Evolutionary conservation across 2,329 filamentous ascomycete species (phyloP).

Genomic region (Clonostachys byssicola): DNA sequence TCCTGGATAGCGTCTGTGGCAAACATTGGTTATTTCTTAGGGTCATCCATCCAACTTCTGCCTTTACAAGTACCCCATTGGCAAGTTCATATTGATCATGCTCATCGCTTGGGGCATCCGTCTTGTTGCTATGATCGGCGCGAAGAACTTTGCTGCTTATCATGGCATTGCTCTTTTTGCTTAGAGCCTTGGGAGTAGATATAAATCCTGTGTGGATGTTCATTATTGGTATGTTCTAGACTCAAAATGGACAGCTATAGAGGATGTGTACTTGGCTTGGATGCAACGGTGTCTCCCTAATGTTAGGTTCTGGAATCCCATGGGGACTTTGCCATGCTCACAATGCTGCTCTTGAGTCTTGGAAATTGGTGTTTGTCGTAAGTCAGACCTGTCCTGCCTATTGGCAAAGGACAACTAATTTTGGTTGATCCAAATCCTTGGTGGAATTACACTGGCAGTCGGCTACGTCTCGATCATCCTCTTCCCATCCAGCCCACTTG

Average conservation of each 20-base stretch:
- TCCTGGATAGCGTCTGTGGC: too few species aligned
- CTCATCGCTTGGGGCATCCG: constrained; percentile 4
- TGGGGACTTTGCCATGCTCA: not conserved
- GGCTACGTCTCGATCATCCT: not conserved
- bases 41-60: too few species aligned
- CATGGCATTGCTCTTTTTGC: constrained; percentile 2
- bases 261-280: not conserved
- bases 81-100: constrained; percentile 4
- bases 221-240: not conserved
- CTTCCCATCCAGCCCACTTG: not conserved
- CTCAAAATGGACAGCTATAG: not conserved
- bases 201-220: constrained; percentile 1
- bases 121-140: not conserved
- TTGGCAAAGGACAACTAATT: not conserved
- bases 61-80: constrained; percentile 4
- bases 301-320: not conserved
- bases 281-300: not conserved
- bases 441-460: not conserved
- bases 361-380: not conserved
- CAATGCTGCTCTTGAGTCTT: not conserved
- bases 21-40: too few species aligned
- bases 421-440: not conserved
- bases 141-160: constrained; percentile 4
- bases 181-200: constrained; percentile 3
- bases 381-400: not conserved